Conservation (phyloP, 805 yeast species). For the Wickerhamomyces ciferrii region DNA sequence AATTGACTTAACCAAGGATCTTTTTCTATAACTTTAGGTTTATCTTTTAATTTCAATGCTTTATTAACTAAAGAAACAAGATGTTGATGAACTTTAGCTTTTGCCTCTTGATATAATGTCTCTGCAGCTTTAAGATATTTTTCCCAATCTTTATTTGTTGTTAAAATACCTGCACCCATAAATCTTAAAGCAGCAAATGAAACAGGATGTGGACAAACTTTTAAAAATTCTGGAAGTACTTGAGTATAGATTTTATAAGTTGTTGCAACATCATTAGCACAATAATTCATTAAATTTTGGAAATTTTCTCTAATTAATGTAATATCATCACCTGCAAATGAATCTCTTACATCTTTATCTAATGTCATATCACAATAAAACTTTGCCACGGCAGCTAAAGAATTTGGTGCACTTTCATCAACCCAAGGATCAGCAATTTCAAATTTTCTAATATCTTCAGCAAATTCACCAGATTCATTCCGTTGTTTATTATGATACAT, state of each 20-base stretch:
- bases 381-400: conserved; percentile 71
- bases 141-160: conserved; percentile 74
- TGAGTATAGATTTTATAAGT: conserved; percentile 67
- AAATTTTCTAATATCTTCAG: conserved; percentile 17
- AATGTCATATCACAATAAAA: conserved; percentile 68
- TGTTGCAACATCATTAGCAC: conserved; percentile 78
- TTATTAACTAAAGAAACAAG: conserved; percentile 57
- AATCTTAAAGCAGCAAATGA: conserved; percentile 82
- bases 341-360: conserved; percentile 64
- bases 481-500: conserved; percentile 42
- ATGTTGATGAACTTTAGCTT: conserved; percentile 49
- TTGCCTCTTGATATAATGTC: conserved; percentile 51
- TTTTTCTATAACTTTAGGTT: conserved; percentile 33
- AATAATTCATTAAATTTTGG: conserved; percentile 62
- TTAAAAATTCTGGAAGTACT: conserved; percentile 63
- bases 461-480: conserved; percentile 14
- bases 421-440: conserved; percentile 81
- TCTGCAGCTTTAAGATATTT: conserved; percentile 70
- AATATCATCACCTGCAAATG: conserved; percentile 52
- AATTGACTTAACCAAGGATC: conserved; percentile 93
- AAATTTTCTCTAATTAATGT: conserved; percentile 51
- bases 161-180: conserved; percentile 69
- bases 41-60: conserved; percentile 41
- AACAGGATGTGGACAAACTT: conserved; percentile 87
- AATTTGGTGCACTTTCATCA: conserved; percentile 66